phyloP scores from a whole-genome alignment of 129 eudicot species.

The Calendula officinalis region DNA sequence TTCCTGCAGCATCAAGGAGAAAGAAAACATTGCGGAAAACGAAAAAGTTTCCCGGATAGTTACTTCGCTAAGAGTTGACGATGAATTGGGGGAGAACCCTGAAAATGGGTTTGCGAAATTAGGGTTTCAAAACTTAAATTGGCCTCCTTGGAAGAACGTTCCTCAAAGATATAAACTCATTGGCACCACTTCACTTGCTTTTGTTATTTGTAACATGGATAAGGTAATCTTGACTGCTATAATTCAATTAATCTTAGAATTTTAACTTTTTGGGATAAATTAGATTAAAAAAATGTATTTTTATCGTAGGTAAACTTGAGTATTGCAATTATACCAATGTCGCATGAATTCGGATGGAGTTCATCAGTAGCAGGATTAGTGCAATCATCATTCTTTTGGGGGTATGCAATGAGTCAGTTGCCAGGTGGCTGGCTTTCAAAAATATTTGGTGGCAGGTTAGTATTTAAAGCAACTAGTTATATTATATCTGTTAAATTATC shows the following conservation, averaged over 20 bases:
- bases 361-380: slow-evolving; percentile 95
- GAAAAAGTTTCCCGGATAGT: slow-evolving; percentile 32
- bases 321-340: slow-evolving; percentile 97
- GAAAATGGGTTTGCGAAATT: slow-evolving; percentile 36
- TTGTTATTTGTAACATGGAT: slow-evolving; percentile 95
- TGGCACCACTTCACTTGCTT: slow-evolving; percentile 93
- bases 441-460: slow-evolving; percentile 95
- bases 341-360: slow-evolving; percentile 92
- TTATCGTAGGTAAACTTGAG: slow-evolving; percentile 80
- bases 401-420: slow-evolving; percentile 93
- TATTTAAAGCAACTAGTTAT: slow-evolving; percentile 24
- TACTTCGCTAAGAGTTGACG: slow-evolving; percentile 47
- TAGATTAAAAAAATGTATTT: not conserved
- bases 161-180: slow-evolving; percentile 87
- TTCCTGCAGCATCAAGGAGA: slow-evolving; percentile 60
- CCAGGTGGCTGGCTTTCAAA: slow-evolving; percentile 99
- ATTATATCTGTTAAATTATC: not conserved
- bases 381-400: slow-evolving; percentile 99
- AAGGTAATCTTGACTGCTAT: slow-evolving; percentile 44
- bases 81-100: slow-evolving; percentile 37
- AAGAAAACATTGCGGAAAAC: slow-evolving; percentile 39
- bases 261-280: not conserved
- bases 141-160: slow-evolving; percentile 84
- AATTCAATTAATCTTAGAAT: not conserved
- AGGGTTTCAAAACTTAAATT: slow-evolving; percentile 52